Percentiles rank a stretch among this genome's conserved stretches.
phyloP scores from a whole-genome alignment of 352 stramenopile species.

The Pythium oligandrum region DNA sequence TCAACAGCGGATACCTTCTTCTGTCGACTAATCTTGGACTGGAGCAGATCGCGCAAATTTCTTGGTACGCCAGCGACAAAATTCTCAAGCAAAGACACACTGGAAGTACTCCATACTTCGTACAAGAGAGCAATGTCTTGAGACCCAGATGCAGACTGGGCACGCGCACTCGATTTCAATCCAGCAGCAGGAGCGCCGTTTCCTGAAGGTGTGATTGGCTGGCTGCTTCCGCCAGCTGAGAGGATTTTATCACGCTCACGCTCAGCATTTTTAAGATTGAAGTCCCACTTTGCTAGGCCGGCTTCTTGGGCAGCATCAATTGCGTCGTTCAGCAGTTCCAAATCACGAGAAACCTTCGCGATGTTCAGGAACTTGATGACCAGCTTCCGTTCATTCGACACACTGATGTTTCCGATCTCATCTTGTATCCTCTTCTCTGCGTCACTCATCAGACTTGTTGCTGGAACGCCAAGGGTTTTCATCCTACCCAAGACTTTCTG shows the following conservation, averaged over 20 bases:
- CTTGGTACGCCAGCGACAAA: too few species aligned
- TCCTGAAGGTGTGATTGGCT: too few species aligned
- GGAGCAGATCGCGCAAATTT: too few species aligned
- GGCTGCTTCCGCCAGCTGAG: background rate
- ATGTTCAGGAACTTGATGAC: conserved; percentile 74
- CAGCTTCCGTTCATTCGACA: conserved; percentile 52
- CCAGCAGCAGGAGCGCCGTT: too few species aligned
- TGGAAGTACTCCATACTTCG: too few species aligned
- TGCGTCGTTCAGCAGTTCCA: conserved; percentile 59
- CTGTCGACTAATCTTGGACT: conserved; percentile 33
- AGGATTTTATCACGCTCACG: conserved; percentile 54
- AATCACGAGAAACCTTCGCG: conserved; percentile 61
- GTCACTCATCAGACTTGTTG: conserved; percentile 25
- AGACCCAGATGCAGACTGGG: too few species aligned
- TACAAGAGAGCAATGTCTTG: too few species aligned
- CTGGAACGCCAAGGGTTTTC: conserved; percentile 27
- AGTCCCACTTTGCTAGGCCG: conserved; percentile 77
- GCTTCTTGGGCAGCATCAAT: conserved; percentile 53
- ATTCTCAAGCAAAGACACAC: too few species aligned
- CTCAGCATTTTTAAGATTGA: conserved; percentile 78
- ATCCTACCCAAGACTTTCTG: conserved; percentile 48
- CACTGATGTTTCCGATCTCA: conserved; percentile 11
- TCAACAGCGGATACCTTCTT: conserved; percentile 41
- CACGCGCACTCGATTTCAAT: too few species aligned
- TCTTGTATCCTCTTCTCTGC: conserved; percentile 22